These are phyloP conservation scores for Nyssa sinensis DNA, from an alignment of 148 eudicot species.

Conservation along the genomic window DNA sequence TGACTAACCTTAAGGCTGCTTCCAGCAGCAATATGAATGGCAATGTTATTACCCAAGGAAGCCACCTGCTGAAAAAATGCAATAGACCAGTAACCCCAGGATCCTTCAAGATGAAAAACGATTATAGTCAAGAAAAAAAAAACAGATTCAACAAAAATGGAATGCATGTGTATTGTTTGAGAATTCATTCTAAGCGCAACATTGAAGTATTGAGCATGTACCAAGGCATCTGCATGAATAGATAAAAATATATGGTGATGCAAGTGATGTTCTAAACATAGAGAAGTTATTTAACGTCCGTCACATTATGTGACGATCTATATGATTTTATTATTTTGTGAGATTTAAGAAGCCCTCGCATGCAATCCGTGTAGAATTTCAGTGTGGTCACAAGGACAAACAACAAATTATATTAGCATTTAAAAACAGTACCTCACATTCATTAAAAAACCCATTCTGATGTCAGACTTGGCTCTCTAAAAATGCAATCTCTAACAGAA, in stretches of 20 bases:
- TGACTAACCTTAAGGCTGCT: slow-evolving; percentile 42
- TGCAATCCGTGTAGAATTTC: too few relatives aligned
- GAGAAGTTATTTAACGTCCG: too few relatives aligned
- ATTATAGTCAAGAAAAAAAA: slow-evolving; percentile 1
- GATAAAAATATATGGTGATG: not conserved
- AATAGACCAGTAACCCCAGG: slow-evolving; percentile 47
- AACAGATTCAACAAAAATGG: not conserved
- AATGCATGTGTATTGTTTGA: not conserved
- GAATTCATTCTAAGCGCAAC: not conserved
- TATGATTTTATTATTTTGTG: too few relatives aligned
- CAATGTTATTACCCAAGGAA: slow-evolving; percentile 49
- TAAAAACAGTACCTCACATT: not conserved
- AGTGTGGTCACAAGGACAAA: too few relatives aligned
- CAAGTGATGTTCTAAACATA: not conserved
- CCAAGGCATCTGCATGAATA: not conserved
- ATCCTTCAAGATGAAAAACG: slow-evolving; percentile 30
- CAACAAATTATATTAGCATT: too few relatives aligned
- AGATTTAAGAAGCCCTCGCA: too few relatives aligned
- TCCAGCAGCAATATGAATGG: slow-evolving; percentile 54
- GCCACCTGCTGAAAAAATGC: slow-evolving; percentile 54
- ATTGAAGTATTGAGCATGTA: not conserved
- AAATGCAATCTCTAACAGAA: not conserved
- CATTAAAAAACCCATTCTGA: not conserved
- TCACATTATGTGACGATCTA: not conserved
- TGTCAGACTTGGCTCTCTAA: not conserved